Percentiles rank a stretch among this genome's conserved stretches.
phyloP scores from a whole-genome alignment of 73 alveolate genomes.

The Tetrahymena borealis region DNA sequence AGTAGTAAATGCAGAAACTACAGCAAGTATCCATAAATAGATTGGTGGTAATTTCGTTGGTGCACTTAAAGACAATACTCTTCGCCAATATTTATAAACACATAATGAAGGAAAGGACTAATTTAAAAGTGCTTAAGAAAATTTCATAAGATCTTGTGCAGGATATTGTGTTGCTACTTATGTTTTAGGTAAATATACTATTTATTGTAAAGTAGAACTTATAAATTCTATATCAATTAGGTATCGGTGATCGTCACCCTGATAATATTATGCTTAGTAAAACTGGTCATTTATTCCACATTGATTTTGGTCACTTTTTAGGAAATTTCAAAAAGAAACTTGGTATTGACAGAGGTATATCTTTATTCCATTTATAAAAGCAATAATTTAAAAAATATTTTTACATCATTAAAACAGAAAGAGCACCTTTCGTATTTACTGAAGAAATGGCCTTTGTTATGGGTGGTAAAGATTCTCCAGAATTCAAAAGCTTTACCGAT shows the following conservation, averaged over 20 bases:
- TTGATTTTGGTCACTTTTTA: slow-evolving; percentile 94
- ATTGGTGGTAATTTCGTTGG: slow-evolving; percentile 26
- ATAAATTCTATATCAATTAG: background rate
- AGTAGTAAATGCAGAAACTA: slow-evolving; percentile 66
- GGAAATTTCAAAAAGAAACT: slow-evolving; percentile 81
- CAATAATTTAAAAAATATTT: background rate
- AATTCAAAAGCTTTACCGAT: slow-evolving; percentile 54
- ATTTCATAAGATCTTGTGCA: slow-evolving; percentile 71
- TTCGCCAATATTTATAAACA: slow-evolving; percentile 15
- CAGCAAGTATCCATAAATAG: slow-evolving; percentile 27
- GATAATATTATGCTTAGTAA: slow-evolving; percentile 80
- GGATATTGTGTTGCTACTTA: slow-evolving; percentile 91
- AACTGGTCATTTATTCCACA: slow-evolving; percentile 88
- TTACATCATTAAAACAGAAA: slow-evolving; percentile 46
- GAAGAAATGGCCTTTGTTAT: slow-evolving; percentile 73
- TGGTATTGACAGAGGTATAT: slow-evolving; percentile 61
- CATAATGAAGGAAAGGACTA: slow-evolving; percentile 2
- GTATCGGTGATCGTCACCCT: slow-evolving; percentile 91
- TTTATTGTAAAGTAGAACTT: background rate
- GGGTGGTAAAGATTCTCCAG: slow-evolving; percentile 59
- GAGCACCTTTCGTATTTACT: slow-evolving; percentile 83
- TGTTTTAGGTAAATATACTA: slow-evolving; percentile 16
- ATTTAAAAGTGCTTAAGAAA: slow-evolving; percentile 35
- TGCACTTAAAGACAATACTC: slow-evolving; percentile 36
- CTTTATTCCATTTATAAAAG: background rate